Evolutionary conservation across 164 flowering plant genomes (phyloP).

Genomic region (Dillenia suffruticosa): DNA sequence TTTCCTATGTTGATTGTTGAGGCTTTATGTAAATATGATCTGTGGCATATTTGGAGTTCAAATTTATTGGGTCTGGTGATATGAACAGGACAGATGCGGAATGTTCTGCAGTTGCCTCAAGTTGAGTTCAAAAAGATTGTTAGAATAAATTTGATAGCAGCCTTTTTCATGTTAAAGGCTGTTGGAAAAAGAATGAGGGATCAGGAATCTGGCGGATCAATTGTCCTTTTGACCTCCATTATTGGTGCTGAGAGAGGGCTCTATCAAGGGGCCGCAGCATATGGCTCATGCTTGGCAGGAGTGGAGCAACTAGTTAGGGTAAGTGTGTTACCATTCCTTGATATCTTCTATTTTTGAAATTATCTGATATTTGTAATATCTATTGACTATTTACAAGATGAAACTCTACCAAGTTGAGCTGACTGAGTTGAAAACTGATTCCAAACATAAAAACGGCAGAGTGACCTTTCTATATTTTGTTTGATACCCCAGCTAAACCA

Average conservation of each 20-base stretch:
- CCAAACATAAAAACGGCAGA: too few relatives aligned
- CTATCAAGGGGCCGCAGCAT: conserved; percentile 85
- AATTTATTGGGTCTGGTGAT: neutral
- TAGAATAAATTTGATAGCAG: conserved; percentile 63
- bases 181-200: conserved; percentile 73
- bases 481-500: too few relatives aligned
- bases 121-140: conserved; percentile 70
- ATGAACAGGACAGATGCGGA: conserved; percentile 71
- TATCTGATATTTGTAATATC: too few relatives aligned
- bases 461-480: too few relatives aligned
- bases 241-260: conserved; percentile 83
- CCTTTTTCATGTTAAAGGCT: conserved; percentile 77
- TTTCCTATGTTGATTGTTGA: too few relatives aligned
- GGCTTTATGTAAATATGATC: too few relatives aligned
- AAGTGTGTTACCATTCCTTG: conserved; percentile 16
- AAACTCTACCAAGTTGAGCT: too few relatives aligned
- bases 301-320: conserved; percentile 80
- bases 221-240: conserved; percentile 68
- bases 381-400: too few relatives aligned
- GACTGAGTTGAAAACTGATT: too few relatives aligned
- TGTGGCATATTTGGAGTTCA: too few relatives aligned
- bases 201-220: conserved; percentile 67
- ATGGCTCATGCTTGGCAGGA: conserved; percentile 77
- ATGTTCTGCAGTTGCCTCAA: conserved; percentile 46
- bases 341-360: neutral